These are phyloP conservation scores for Aspergillus phoenicis DNA, from an alignment of 2,329 filamentous ascomycete species.

Conservation along the genomic window DNA sequence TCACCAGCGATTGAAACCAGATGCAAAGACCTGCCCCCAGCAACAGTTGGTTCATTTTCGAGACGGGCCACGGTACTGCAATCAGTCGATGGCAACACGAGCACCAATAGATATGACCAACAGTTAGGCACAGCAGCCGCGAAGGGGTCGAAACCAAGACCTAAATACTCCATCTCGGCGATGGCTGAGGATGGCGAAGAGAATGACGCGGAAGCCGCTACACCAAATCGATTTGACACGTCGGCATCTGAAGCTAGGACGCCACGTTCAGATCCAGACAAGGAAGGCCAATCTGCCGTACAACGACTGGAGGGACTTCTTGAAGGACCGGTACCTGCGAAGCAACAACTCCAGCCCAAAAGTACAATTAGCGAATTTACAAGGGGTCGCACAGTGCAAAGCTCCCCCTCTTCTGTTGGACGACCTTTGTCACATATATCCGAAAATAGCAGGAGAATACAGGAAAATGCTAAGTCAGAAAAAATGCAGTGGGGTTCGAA, in stretches of 20 bases:
- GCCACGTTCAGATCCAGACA: neutral
- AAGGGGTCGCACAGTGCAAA: neutral
- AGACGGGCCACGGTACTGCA: constrained; percentile 26
- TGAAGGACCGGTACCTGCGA: constrained; percentile 30
- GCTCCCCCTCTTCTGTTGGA: neutral
- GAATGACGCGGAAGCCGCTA: constrained; percentile 7
- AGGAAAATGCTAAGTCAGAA: neutral
- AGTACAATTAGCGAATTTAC: neutral
- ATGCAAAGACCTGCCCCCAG: neutral
- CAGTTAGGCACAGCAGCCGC: constrained; percentile 34
- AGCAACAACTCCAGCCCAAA: constrained; percentile 19
- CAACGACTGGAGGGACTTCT: constrained; percentile 38
- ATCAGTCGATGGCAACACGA: constrained; percentile 33
- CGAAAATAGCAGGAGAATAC: neutral
- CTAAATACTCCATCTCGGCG: constrained; percentile 42
- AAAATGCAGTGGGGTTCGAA: neutral
- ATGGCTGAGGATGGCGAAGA: constrained; percentile 56
- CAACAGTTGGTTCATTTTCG: neutral
- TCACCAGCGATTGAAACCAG: neutral
- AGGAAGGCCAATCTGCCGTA: constrained; percentile 13
- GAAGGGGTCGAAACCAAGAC: constrained; percentile 36
- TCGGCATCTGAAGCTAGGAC: neutral
- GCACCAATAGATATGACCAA: constrained; percentile 9
- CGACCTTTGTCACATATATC: neutral
- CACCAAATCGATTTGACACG: neutral